Percentiles rank a stretch among this genome's conserved stretches.
Evolutionary conservation across 2,329 filamentous ascomycete species (phyloP).

Genomic region (Pseudocercospora fijiensis): DNA sequence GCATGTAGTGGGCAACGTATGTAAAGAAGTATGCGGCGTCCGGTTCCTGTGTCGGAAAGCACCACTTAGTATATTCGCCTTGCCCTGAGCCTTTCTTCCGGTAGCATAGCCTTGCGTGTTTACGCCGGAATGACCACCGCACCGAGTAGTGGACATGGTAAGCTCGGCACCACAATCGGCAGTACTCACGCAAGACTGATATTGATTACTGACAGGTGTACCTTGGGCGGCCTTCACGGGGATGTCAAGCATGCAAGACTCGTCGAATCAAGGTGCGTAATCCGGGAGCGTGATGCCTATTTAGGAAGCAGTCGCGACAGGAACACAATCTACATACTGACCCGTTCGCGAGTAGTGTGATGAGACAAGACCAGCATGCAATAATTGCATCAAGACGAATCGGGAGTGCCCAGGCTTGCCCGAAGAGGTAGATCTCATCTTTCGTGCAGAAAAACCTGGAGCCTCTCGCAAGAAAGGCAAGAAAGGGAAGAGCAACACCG

Average conservation of each 20-base stretch:
- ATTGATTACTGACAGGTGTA: conserved; percentile 15
- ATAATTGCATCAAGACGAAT: conserved; percentile 17
- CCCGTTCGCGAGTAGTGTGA: conserved; percentile 12
- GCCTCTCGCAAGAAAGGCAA: conserved; percentile 5
- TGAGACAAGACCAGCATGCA: conserved; percentile 15
- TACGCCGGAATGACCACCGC: neutral
- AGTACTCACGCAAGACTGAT: neutral
- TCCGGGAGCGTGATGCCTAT: neutral
- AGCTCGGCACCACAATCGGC: neutral
- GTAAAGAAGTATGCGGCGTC: conserved; percentile 1
- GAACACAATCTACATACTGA: neutral
- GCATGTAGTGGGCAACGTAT: neutral
- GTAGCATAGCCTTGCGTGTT: neutral
- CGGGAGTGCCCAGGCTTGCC: conserved; percentile 20
- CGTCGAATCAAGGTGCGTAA: conserved; percentile 19
- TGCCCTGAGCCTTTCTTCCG: neutral
- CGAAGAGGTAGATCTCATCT: conserved; percentile 21
- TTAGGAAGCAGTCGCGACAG: neutral
- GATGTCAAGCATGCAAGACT: conserved; percentile 18
- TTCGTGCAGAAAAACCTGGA: conserved; percentile 16
- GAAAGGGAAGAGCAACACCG: conserved; percentile 3
- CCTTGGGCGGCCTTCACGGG: conserved; percentile 18
- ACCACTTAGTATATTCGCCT: neutral
- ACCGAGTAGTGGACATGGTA: neutral
- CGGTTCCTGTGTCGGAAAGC: neutral